Evolutionary conservation across 805 yeast genomes (phyloP), one percentile per base, ranked within the genome.

Genomic region (Candida namnaoensis): DNA sequence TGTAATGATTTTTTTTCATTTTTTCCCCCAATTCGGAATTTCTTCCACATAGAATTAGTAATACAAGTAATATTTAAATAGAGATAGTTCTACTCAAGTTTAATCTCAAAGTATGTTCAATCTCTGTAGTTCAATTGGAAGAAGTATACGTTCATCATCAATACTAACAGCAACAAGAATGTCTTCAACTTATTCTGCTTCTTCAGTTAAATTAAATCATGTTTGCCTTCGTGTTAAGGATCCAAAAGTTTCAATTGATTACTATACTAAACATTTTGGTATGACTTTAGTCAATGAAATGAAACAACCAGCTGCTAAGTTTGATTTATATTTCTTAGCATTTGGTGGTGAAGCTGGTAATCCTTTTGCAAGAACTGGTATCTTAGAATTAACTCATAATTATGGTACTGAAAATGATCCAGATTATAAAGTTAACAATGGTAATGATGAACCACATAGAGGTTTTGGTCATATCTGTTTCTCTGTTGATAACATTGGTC

Each of bases 391-490:
- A 54, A 77, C 88, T 48, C 95, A 88, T 64, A 75, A 81, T 54
- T 79, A 84, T 65, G 93, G 91, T 10, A 69, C 80, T 38, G 85
- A 83, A 62, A 61, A 60, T 44, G 80, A 78, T 48, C 62, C 68
- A 2, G 59, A 64, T 8, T 88, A 69, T 64, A 69, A 62, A 45
- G 61, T 82, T 38, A 82, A 76, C 65, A 83, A 82, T 56, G 99
- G 99, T 45, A 91, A 93, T 59, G 78, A 71, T 8, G 88, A 82
- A 41, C 91, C 95, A 34, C 69, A 78, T 60, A 75, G 91, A 50
- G 98, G 99, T 0, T 91, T 90, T 57, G 99, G 99, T 23, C 99
- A 91, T 64, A 79, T 88, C 44, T 88, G 96, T 63, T 65, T 91
- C 50, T 72, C 95, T 2, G 96, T 90, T 13, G 86, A 87, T 51